Evolutionary conservation across 176 grass and related monocot species (phyloP).

Genomic region (Triticum turgidum): DNA sequence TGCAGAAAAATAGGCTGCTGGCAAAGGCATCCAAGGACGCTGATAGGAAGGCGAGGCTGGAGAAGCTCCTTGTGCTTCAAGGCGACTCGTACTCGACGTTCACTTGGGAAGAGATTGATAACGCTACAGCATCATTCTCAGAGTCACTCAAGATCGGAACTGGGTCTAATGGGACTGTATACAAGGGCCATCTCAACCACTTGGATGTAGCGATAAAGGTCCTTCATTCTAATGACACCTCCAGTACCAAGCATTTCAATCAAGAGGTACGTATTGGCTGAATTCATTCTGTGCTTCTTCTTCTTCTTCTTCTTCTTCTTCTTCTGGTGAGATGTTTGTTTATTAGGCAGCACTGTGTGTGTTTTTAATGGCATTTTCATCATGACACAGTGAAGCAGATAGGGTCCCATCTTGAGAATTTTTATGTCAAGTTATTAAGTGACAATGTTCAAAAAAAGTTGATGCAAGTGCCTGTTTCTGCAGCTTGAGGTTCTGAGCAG

Average conservation of each 20-base stretch:
- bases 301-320: neutral
- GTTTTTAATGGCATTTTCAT: neutral
- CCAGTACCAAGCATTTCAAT: conserved; percentile 61
- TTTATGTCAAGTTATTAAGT: neutral
- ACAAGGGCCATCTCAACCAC: conserved; percentile 77
- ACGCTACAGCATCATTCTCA: conserved; percentile 78
- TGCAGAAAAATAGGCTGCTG: conserved; percentile 48
- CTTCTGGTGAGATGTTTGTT: neutral
- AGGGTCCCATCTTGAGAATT: neutral
- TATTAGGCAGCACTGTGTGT: neutral
- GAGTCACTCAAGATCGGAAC: conserved; percentile 55
- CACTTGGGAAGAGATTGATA: conserved; percentile 81
- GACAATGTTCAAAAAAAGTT: neutral
- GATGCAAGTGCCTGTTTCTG: conserved; percentile 15
- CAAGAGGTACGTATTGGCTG: conserved; percentile 59
- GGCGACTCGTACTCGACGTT: conserved; percentile 41
- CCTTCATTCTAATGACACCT: conserved; percentile 52
- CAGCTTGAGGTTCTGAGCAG: conserved; percentile 77
- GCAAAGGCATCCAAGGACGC: conserved; percentile 32
- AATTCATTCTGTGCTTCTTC: neutral
- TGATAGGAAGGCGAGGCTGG: conserved; percentile 37
- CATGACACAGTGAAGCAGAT: neutral
- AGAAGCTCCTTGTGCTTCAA: conserved; percentile 45
- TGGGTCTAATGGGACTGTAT: conserved; percentile 75
- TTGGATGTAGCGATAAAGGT: conserved; percentile 75